These are phyloP conservation scores for Aphanocladium album DNA, from an alignment of 2,329 filamentous ascomycete species.

Conservation along the genomic window DNA sequence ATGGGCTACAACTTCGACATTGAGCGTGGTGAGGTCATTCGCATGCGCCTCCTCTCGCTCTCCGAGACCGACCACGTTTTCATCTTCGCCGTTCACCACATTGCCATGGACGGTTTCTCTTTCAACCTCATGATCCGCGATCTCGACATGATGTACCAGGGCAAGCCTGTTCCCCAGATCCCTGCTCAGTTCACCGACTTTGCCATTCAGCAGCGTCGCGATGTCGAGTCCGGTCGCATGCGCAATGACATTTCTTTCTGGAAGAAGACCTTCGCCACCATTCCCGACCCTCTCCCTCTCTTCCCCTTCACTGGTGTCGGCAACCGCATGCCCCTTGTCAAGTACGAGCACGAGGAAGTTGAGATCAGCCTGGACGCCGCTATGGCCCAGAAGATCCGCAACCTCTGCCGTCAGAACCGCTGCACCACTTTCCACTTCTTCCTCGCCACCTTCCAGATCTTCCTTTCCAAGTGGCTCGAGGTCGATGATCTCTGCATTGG, in stretches of 20 bases:
- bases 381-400: conserved; percentile 14
- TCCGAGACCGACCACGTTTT: conserved; percentile 32
- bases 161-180: conserved; percentile 15
- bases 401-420: conserved; percentile 16
- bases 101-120: conserved; percentile 46
- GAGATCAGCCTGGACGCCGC: conserved; percentile 13
- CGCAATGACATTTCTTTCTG: conserved; percentile 21
- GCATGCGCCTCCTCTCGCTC: conserved; percentile 30
- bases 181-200: conserved; percentile 34
- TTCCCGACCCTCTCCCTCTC: conserved; percentile 16
- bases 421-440: conserved; percentile 41
- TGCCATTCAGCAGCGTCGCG: conserved; percentile 26
- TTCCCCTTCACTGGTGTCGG: conserved; percentile 15
- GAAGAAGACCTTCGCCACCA: conserved; percentile 15
- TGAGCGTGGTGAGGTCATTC: conserved; percentile 28
- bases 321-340: conserved; percentile 12
- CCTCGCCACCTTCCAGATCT: conserved; percentile 34
- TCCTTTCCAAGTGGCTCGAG: conserved; percentile 22
- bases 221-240: conserved; percentile 19
- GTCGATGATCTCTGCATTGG: conserved; percentile 40
- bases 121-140: conserved; percentile 40
- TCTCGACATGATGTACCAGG: conserved; percentile 38
- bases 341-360: conserved; percentile 15
- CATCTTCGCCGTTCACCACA: conserved; percentile 44
- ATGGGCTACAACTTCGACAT: conserved; percentile 33